Conservation (phyloP, 371 early-diverging fungal genomes). For the Coemansia sp. region DNA sequence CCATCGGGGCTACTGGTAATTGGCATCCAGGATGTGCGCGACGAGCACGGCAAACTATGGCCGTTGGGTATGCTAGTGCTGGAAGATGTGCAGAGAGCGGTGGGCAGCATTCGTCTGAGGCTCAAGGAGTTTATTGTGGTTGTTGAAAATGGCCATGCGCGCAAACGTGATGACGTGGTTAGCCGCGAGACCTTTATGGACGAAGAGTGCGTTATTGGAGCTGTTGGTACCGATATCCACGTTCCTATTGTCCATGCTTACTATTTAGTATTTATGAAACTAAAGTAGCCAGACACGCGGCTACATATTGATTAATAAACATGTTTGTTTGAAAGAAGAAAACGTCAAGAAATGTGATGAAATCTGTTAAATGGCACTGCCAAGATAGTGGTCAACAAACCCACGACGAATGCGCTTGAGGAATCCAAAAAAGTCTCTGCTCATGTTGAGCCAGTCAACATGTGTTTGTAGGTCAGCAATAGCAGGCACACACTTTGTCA, state of each 20-base stretch:
- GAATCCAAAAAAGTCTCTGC: slow-evolving; percentile 45
- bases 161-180: slow-evolving; percentile 56
- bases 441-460: slow-evolving; percentile 42
- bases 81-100: slow-evolving; percentile 67
- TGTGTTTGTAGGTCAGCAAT: slow-evolving; percentile 18
- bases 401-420: slow-evolving; percentile 46
- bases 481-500: slow-evolving; percentile 25
- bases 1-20: slow-evolving; percentile 67
- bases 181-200: slow-evolving; percentile 36
- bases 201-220: slow-evolving; percentile 22
- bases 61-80: slow-evolving; percentile 74
- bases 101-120: slow-evolving; percentile 58
- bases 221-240: slow-evolving; percentile 6
- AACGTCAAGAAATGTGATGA: background rate
- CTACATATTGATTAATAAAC: slow-evolving; percentile 1
- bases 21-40: slow-evolving; percentile 72
- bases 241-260: slow-evolving; percentile 52
- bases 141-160: slow-evolving; percentile 79
- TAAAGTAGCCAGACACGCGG: slow-evolving; percentile 7
- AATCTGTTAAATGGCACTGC: slow-evolving; percentile 2
- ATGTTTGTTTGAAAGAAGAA: background rate
- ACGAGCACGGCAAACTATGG: slow-evolving; percentile 59
- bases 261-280: slow-evolving; percentile 53
- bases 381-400: slow-evolving; percentile 31
- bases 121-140: slow-evolving; percentile 81